Conservation (phyloP, 1,139 yeast species). For the Diutina catenulata region DNA sequence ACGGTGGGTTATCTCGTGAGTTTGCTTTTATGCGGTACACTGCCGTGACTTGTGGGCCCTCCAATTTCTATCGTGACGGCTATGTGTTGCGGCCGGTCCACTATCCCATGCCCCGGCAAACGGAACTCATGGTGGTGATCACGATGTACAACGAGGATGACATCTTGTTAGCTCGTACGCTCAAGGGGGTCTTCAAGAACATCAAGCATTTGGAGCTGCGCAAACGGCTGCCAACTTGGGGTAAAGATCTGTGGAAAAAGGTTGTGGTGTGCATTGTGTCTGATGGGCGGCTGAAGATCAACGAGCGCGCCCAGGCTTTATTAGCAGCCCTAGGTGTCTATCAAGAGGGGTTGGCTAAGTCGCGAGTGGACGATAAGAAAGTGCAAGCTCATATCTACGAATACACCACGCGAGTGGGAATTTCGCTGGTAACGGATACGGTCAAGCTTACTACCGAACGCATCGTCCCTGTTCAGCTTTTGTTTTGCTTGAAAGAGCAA, state of each 20-base stretch:
- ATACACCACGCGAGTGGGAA: conserved; percentile 69
- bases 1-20: conserved; percentile 2
- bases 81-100: conserved; percentile 60
- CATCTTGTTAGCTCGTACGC: conserved; percentile 54
- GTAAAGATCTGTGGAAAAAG: conserved; percentile 71
- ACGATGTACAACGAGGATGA: conserved; percentile 82
- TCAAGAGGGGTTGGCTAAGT: conserved; percentile 77
- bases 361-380: conserved; percentile 55
- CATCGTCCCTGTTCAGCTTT: conserved; percentile 57
- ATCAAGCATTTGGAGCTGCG: conserved; percentile 41
- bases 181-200: conserved; percentile 69
- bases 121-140: conserved; percentile 63
- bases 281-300: conserved; percentile 64
- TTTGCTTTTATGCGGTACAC: conserved; percentile 37
- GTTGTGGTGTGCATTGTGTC: conserved; percentile 64
- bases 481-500: conserved; percentile 68
- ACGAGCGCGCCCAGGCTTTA: conserved; percentile 52
- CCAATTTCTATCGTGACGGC: conserved; percentile 39
- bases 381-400: conserved; percentile 71
- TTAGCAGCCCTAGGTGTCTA: conserved; percentile 65
- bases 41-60: conserved; percentile 74
- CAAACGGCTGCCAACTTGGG: conserved; percentile 53
- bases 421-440: conserved; percentile 45
- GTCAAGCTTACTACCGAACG: conserved; percentile 44
- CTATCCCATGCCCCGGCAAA: conserved; percentile 53